These are phyloP conservation scores for Coemansia sp. DNA, from an alignment of 192 early-diverging fungal species.

Conservation along the genomic window DNA sequence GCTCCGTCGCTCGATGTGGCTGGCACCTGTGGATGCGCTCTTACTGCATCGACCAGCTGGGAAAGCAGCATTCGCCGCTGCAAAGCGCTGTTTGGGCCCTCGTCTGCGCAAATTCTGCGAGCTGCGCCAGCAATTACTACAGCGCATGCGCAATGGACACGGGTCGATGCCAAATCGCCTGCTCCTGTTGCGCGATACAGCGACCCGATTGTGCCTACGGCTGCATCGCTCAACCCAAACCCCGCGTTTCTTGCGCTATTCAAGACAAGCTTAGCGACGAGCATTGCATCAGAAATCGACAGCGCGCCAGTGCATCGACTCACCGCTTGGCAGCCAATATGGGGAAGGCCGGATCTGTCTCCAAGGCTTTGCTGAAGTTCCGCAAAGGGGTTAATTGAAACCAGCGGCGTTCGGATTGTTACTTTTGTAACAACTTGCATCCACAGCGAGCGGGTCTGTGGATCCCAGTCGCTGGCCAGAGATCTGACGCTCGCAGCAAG, in stretches of 20 bases:
- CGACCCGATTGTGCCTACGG: slow-evolving; percentile 8
- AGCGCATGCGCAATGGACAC: not conserved
- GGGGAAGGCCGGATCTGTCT: not conserved
- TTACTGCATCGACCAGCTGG: not conserved
- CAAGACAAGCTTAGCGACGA: slow-evolving; percentile 8
- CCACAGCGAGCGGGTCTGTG: slow-evolving; percentile 20
- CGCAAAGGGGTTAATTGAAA: not conserved
- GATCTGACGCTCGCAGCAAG: not conserved
- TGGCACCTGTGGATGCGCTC: not conserved
- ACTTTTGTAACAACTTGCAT: not conserved
- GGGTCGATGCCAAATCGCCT: not conserved
- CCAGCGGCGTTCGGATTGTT: not conserved
- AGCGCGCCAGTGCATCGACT: slow-evolving; percentile 2
- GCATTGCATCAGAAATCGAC: slow-evolving; percentile 25
- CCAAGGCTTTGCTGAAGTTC: not conserved
- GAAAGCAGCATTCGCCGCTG: not conserved
- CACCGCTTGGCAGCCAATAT: not conserved
- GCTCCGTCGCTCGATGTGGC: not conserved
- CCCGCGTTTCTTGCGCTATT: not conserved
- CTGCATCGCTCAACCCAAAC: slow-evolving; percentile 5
- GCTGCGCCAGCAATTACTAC: slow-evolving; percentile 9
- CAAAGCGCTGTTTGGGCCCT: not conserved
- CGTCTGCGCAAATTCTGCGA: slow-evolving; percentile 4
- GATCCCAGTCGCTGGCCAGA: slow-evolving; percentile 15
- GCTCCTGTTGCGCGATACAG: not conserved